Evolutionary conservation across 345 rosid genomes (phyloP).

Genomic region (Mallotus nudiflorus): DNA sequence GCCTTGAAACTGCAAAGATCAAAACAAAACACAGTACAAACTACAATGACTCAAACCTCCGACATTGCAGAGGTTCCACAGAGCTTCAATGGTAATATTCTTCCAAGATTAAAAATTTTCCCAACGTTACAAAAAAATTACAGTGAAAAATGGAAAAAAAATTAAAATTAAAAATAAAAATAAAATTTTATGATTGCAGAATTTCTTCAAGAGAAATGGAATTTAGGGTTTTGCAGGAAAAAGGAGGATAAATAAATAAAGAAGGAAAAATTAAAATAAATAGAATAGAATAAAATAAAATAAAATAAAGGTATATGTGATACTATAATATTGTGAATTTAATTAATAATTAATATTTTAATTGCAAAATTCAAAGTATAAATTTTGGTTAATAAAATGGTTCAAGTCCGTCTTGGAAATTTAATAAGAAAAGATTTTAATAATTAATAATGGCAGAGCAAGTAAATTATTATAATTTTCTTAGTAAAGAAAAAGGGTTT

Average conservation of each 20-base stretch:
- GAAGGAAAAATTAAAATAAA: constrained; percentile 26
- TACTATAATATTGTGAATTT: constrained; percentile 51
- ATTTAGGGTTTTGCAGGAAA: constrained; percentile 76
- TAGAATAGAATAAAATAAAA: constrained; percentile 21
- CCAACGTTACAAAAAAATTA: constrained; percentile 35
- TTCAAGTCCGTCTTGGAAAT: constrained; percentile 91
- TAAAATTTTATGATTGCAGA: constrained; percentile 26
- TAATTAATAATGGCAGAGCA: constrained; percentile 32
- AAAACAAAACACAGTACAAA: background rate
- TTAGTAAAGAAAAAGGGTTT: constrained; percentile 30
- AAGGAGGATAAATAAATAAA: constrained; percentile 50
- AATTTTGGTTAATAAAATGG: constrained; percentile 87
- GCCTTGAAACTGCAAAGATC: constrained; percentile 25
- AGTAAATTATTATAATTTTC: constrained; percentile 3
- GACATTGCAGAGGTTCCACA: constrained; percentile 48
- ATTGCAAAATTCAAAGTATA: constrained; percentile 68
- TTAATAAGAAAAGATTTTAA: constrained; percentile 37
- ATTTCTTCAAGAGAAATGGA: constrained; percentile 45
- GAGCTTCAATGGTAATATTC: constrained; percentile 41
- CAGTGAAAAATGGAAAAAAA: constrained; percentile 28
- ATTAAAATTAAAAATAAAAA: background rate
- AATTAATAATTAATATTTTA: constrained; percentile 56
- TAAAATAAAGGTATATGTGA: constrained; percentile 24
- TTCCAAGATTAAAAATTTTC: constrained; percentile 28
- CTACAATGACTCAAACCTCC: constrained; percentile 29